These are phyloP conservation scores for Farysia itapuensis DNA, from an alignment of 1,284 basidiomycete species.

Conservation along the genomic window DNA sequence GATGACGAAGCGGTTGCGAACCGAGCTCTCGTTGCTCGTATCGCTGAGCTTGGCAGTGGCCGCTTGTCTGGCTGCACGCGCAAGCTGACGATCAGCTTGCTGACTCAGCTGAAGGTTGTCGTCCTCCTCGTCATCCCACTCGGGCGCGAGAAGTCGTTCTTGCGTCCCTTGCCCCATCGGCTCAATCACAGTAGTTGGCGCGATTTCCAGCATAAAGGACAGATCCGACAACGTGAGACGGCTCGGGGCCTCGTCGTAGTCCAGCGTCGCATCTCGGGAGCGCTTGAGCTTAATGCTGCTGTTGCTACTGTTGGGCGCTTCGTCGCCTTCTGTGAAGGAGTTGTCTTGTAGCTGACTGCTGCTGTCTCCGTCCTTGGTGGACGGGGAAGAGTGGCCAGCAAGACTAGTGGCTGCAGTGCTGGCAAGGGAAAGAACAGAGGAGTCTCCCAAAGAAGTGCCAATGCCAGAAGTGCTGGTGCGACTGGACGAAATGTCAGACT, in stretches of 20 bases:
- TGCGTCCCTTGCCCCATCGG: constrained; percentile 54
- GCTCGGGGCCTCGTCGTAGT: background rate
- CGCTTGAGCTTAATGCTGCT: constrained; percentile 17
- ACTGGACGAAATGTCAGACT: constrained; percentile 31
- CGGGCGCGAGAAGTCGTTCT: constrained; percentile 51
- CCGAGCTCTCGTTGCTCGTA: constrained; percentile 1
- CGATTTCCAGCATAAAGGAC: constrained; percentile 46
- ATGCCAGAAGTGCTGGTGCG: constrained; percentile 30
- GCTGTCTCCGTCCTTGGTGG: constrained; percentile 24
- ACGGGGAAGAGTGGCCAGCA: constrained; percentile 25
- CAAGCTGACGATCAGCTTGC: constrained; percentile 13
- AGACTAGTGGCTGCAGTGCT: constrained; percentile 45
- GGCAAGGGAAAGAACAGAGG: constrained; percentile 43
- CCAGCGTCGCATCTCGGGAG: constrained; percentile 5
- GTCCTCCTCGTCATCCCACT: constrained; percentile 34
- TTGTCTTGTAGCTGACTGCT: constrained; percentile 25
- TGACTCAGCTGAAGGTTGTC: constrained; percentile 1
- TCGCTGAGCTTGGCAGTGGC: constrained; percentile 45
- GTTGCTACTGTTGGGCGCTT: constrained; percentile 1
- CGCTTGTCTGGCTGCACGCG: constrained; percentile 13
- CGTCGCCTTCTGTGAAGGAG: constrained; percentile 21
- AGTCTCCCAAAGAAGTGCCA: constrained; percentile 37
- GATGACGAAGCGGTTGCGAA: constrained; percentile 45
- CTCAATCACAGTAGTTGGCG: constrained; percentile 54
- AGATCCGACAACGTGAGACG: constrained; percentile 50